Conservation (phyloP, 257 asterid species). For the Apocynum venetum region DNA sequence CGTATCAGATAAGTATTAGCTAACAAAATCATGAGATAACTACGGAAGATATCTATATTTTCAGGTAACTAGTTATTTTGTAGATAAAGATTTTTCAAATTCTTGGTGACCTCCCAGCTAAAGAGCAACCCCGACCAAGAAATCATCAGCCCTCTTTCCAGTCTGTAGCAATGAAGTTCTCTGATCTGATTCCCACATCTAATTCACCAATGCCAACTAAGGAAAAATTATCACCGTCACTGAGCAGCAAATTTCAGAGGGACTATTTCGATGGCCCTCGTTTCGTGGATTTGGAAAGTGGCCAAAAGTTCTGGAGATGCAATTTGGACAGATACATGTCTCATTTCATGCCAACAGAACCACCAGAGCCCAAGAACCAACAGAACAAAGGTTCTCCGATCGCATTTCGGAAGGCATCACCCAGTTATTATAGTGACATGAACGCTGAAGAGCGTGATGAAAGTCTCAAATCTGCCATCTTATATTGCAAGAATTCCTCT, state of each 20-base stretch:
- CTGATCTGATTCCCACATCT: neutral
- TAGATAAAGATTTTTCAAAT: neutral
- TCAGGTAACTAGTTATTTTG: too few relatives aligned
- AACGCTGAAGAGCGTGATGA: neutral
- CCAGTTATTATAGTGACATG: constrained; percentile 2
- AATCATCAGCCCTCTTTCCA: neutral
- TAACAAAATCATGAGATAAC: too few relatives aligned
- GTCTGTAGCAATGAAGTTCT: neutral
- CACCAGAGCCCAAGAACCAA: neutral
- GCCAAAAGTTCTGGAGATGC: neutral
- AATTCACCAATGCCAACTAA: neutral
- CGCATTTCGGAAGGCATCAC: neutral
- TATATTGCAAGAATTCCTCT: constrained; percentile 1
- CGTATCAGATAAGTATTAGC: too few relatives aligned
- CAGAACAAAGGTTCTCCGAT: neutral
- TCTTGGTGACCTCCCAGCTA: neutral
- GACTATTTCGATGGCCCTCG: neutral
- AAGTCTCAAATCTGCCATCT: neutral
- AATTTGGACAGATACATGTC: neutral
- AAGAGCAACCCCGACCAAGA: neutral
- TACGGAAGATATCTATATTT: too few relatives aligned
- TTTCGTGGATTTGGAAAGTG: neutral
- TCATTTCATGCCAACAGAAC: neutral
- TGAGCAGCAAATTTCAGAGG: neutral
- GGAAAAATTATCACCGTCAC: neutral